A percentile compares a stretch with the other conserved stretches of the same genome.
Conservation (phyloP, 192 early-diverging fungal species). For the Diversispora epigaea region DNA sequence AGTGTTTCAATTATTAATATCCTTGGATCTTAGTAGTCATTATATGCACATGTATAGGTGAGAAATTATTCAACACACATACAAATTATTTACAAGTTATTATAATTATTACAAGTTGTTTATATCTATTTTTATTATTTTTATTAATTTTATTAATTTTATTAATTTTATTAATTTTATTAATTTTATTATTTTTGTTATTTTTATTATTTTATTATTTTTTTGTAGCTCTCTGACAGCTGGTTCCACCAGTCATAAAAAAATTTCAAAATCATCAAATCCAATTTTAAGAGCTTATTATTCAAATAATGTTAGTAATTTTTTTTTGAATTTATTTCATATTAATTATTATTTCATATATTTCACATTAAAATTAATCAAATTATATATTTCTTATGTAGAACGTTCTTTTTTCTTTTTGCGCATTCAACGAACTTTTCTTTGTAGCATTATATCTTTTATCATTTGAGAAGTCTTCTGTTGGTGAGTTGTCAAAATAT, state of each 20-base stretch:
- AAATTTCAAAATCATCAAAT: constrained; percentile 71
- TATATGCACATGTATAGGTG: constrained; percentile 99
- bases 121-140: background rate
- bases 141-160: too few species aligned
- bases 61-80: background rate
- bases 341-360: background rate
- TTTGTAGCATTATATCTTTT: constrained; percentile 88
- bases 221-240: constrained; percentile 78
- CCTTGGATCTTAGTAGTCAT: constrained; percentile 93
- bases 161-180: too few species aligned
- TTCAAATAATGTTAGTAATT: constrained; percentile 68
- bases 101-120: background rate
- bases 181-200: too few species aligned
- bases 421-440: constrained; percentile 88
- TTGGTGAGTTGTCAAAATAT: constrained; percentile 37
- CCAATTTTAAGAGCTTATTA: constrained; percentile 88
- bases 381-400: constrained; percentile 28
- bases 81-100: background rate
- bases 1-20: constrained; percentile 87
- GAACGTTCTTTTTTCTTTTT: constrained; percentile 86
- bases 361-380: background rate
- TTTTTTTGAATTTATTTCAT: too few species aligned
- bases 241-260: constrained; percentile 89
- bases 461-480: constrained; percentile 37
- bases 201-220: too few species aligned